Evolutionary conservation across 192 early-diverging fungal genomes (phyloP), one percentile per base, ranked within the genome.

Genomic region (Backusella morwellensis): DNA sequence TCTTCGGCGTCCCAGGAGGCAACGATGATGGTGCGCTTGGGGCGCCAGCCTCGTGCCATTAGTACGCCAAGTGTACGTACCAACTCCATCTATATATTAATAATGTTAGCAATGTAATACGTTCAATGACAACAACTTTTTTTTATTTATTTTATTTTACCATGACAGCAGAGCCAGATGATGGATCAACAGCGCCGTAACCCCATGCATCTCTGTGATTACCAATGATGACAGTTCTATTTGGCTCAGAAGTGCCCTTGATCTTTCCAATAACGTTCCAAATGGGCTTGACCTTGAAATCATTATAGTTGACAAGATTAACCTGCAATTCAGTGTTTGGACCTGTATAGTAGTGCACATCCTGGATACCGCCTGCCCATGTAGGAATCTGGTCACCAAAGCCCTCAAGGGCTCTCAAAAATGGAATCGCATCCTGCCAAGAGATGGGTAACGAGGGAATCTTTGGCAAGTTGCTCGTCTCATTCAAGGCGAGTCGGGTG

Each of bases 191-290:
- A n/a, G 90, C 90, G 21, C 90, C 91, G 6, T 81, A 83, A 11
- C 88, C 84, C 91, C 90, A 91, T 8, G 90, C 86, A 73, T 92
- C 91, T 52, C 90, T 85, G 56, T 92, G 91, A 76, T 89, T 90
- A 36, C 91, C 91, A 38, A 91, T 70, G 17, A 92, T 78, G 35
- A 92, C 80, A 0, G 82, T 82, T 21, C 79, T 80, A 41, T 88
- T 84, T 9, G 85, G 81, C 12, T 90, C 85, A 23, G 81, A 77
- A 56, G 67, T 77, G 17, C 91, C 91, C 35, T 78, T 42, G 75
- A 92, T 92, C 2, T 77, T 81, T 14, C 81, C 89, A 38, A 91
- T 84, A 56, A 92, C 88, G 70, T 92, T 91, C 81, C 86, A 88
- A 42, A 92, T 86, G 3, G 90, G 79, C 8, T 68, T 79, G 0